Base-by-base conservation (phyloP, 371 early-diverging fungal species). In the Mucor irregularis region DNA sequence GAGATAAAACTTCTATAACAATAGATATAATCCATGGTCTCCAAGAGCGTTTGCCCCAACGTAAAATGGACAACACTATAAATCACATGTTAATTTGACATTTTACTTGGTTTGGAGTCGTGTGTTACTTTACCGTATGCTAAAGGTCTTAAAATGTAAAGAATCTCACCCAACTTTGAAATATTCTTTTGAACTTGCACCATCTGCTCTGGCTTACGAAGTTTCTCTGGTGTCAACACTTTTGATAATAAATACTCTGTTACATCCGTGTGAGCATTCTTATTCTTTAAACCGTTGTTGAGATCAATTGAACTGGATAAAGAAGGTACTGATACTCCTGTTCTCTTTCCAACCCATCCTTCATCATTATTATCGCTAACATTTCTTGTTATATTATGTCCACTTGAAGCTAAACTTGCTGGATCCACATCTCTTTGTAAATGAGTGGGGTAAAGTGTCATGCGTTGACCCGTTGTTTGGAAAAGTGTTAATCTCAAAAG, bases 21-120 rank as follows among this genome's bases (percentile, higher is more conserved):
- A 95, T 55, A 0, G 96, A 95, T 6, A 90, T 30, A 17, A 89
- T 61, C 93, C 94, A 95, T 5, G 98, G 96, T 45, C 80, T 80
- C 91, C 93, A 96, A 10, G 91, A 87, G 40, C 80, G 63, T 52
- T 59, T 66, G 10, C 95, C 96, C 56, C 80, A 89, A 49, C 81
- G 82, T 58, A 86, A 78, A 40, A 95, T 80, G 4, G 87, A 83
- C 24, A 93, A 45, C 3, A 93, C 93, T 88, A 49, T 14, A 17
- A 7, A 46, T 17, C 47, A 38, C 16, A 44, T 30, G 19, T 29
- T 29, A 55, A 37, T 4, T n/a, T n/a, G n/a, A n/a, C 1, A 38
- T 56, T 13, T 22, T 2, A 13, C 24, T 17, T 28, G 0, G 16
- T 33, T 49, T 26, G 4, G n/a, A n/a, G n/a, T n/a, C n/a, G n/a